Base-by-base conservation (phyloP, 2,329 filamentous ascomycete species). In the Hirsutella rhossiliensis region DNA sequence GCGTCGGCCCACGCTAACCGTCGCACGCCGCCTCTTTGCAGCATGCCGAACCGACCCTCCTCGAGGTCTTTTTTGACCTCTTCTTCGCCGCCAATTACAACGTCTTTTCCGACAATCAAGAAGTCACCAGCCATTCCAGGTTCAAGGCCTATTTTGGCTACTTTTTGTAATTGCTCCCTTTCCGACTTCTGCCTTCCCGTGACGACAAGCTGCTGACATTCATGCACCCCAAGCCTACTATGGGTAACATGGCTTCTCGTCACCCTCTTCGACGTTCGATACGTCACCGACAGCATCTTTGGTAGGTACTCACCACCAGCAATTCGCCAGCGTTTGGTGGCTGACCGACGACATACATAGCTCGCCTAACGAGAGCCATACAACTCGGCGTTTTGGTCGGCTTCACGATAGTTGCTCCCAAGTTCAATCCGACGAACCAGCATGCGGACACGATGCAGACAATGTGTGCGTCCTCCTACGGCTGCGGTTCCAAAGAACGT, bases 51-150 rank as follows among this genome's bases (percentile, higher is more conserved):
- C 59, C 62, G 0, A 63, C 56, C 30, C 47, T 61, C 4, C 54
- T 65, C 1, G 62, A 65, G 43, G 55, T 64, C 8, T 64, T 65
- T 49, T 65, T 57, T 41, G 62, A 65, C 44, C 54, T 65, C 1
- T 64, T 64, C 52, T 65, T 65, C 30, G 62, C 81, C 7, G 79
- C 77, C 45, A 83, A 82, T 52, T 64, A 83, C 43, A 76, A 75
- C 5, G 78, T 79, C 12, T 83, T 83, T 52, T 54, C 56, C 12
- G 51, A 58, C 37, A 59, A 45, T 5, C 56, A 59, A 39, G 41
- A 56, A 29, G 56, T 64, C 32, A 64, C 58, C 47, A 60, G 53
- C 17, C 49, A 49, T 7, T 42, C 48, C 9, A 56, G 56, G 1
- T 57, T 68, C 46, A 59, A 56, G 38, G 53, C 60, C 6, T 63